phyloP scores from a whole-genome alignment of 768 basidiomycete genomes.

The Leccinum subgranulosum region DNA sequence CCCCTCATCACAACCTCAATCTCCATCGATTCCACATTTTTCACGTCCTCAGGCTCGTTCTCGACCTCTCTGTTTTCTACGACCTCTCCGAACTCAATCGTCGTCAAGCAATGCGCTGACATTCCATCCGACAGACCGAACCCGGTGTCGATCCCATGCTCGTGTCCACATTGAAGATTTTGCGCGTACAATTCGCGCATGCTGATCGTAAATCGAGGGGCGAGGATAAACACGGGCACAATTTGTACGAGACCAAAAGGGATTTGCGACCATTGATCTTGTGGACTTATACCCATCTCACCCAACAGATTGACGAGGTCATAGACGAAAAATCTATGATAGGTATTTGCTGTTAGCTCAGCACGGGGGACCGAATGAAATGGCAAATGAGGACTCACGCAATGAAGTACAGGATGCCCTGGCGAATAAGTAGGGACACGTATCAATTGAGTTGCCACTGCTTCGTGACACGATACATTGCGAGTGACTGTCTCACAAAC shows the following conservation, averaged over 20 bases:
- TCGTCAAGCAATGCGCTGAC: neutral
- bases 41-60: neutral
- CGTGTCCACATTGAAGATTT: neutral
- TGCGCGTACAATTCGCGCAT: neutral
- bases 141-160: neutral
- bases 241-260: neutral
- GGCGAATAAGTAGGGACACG: neutral
- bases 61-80: neutral
- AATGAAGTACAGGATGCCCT: neutral
- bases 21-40: neutral
- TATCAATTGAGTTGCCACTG: neutral
- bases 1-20: neutral
- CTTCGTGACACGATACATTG: neutral
- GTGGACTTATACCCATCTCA: rapidly evolving
- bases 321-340: neutral
- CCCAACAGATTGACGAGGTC: neutral
- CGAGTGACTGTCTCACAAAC: neutral
- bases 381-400: neutral
- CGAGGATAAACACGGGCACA: neutral
- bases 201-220: neutral
- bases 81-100: neutral
- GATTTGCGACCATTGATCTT: neutral
- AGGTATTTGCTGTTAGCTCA: neutral
- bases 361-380: neutral
- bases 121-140: neutral